These are phyloP conservation scores for Russula compacta DNA, from an alignment of 768 basidiomycete species.

Conservation along the genomic window DNA sequence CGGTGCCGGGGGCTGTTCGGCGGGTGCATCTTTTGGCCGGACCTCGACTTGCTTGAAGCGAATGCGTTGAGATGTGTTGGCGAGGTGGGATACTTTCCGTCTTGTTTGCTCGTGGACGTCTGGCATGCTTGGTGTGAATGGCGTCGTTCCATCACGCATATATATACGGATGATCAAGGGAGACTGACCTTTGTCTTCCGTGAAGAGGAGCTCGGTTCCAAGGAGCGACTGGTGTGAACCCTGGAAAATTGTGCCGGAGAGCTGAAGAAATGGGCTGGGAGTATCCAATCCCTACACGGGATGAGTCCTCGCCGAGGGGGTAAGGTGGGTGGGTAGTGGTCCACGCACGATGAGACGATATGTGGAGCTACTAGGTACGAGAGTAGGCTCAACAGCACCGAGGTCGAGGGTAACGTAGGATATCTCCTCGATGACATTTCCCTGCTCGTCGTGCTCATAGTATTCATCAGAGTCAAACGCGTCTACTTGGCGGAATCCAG, in stretches of 20 bases:
- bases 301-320: neutral
- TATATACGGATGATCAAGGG: neutral
- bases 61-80: constrained; percentile 59
- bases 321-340: neutral
- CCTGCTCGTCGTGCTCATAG: constrained; percentile 40
- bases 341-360: constrained; percentile 67
- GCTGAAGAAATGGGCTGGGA: constrained; percentile 65
- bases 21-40: constrained; percentile 29
- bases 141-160: neutral
- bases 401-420: constrained; percentile 69
- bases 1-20: neutral
- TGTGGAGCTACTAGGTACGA: constrained; percentile 59
- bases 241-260: constrained; percentile 66
- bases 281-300: constrained; percentile 56
- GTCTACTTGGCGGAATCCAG: constrained; percentile 60
- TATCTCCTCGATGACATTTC: constrained; percentile 40
- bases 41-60: constrained; percentile 66
- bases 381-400: constrained; percentile 59
- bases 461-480: constrained; percentile 59
- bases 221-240: constrained; percentile 59
- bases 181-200: constrained; percentile 50
- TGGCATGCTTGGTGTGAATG: constrained; percentile 13
- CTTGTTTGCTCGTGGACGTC: constrained; percentile 42
- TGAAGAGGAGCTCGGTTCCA: constrained; percentile 70
- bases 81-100: constrained; percentile 44